Evolutionary conservation across 371 early-diverging fungal genomes (phyloP).

Genomic region (Mortierella sp.): DNA sequence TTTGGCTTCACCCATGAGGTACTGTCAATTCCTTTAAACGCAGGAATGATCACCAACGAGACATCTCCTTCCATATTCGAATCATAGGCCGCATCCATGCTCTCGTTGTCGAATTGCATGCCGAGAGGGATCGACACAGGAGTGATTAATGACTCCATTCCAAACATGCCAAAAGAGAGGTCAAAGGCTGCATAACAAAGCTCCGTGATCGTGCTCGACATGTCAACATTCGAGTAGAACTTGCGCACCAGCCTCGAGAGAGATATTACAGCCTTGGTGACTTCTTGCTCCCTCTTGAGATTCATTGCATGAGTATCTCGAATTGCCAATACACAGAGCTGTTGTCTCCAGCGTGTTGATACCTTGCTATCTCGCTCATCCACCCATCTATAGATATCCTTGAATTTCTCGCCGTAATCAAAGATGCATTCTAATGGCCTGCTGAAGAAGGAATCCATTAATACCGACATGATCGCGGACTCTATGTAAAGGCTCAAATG

Average conservation of each 20-base stretch:
- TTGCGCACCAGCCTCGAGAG: conserved; percentile 44
- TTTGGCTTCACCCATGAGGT: conserved; percentile 26
- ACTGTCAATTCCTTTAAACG: conserved; percentile 23
- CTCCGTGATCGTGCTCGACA: conserved; percentile 62
- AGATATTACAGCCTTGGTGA: conserved; percentile 29
- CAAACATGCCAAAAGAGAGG: conserved; percentile 68
- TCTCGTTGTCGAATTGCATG: conserved; percentile 36
- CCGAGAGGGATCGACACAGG: conserved; percentile 27
- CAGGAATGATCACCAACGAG: conserved; percentile 40
- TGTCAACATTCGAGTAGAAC: conserved; percentile 48
- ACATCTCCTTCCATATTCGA: conserved; percentile 35
- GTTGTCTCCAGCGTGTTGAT: conserved; percentile 68
- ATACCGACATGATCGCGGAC: conserved; percentile 63
- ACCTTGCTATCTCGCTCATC: conserved; percentile 58
- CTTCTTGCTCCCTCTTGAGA: conserved; percentile 60
- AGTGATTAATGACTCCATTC: conserved; percentile 65
- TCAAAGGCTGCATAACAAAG: conserved; percentile 66
- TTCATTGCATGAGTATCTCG: conserved; percentile 62
- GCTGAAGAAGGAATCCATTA: conserved; percentile 62
- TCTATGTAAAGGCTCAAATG: conserved; percentile 67
- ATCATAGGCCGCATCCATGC: conserved; percentile 38
- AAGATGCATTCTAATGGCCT: conserved; percentile 65
- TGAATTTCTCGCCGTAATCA: conserved; percentile 64
- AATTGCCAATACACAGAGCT: conserved; percentile 67
- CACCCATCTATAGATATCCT: conserved; percentile 64